Percentiles rank a stretch among this genome's conserved stretches.
Conservation (phyloP, 2,329 filamentous ascomycete species). For the Neophaeococcomyces mojaviensis region DNA sequence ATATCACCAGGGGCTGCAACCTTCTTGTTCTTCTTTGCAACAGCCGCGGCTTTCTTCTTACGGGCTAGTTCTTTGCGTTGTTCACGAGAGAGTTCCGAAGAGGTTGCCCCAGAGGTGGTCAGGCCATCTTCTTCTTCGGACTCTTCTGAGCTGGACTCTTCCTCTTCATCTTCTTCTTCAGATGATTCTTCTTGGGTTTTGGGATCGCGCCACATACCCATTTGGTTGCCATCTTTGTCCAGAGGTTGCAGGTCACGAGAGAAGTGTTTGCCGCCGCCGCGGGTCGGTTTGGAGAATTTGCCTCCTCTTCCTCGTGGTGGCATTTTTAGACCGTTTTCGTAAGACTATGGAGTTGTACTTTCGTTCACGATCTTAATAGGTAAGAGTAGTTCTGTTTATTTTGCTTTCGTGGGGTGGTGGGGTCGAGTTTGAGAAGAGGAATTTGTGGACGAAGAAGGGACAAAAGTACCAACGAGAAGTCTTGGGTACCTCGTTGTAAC, state of each 20-base stretch:
- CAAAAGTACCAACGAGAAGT: background rate
- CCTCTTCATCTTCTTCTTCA: constrained; percentile 44
- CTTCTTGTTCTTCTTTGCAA: constrained; percentile 64
- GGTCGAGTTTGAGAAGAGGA: constrained; percentile 6
- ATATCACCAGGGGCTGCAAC: constrained; percentile 77
- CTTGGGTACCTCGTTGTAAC: too few species aligned
- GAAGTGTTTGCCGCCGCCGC: constrained; percentile 93
- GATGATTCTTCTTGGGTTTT: constrained; percentile 34
- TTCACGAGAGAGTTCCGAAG: constrained; percentile 64
- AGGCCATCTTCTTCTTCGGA: constrained; percentile 41
- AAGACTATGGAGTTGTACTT: constrained; percentile 9
- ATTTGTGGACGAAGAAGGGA: constrained; percentile 21
- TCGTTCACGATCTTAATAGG: background rate
- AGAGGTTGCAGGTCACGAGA: constrained; percentile 82
- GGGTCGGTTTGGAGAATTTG: constrained; percentile 88
- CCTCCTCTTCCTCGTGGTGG: constrained; percentile 67
- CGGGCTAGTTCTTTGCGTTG: constrained; percentile 82
- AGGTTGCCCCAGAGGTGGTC: constrained; percentile 33
- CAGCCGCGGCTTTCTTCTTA: constrained; percentile 82
- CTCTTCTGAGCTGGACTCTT: constrained; percentile 43
- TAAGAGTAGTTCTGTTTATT: background rate
- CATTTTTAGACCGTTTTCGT: constrained; percentile 25
- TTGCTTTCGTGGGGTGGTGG: background rate
- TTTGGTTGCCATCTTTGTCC: constrained; percentile 79
- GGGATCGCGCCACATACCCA: constrained; percentile 69